These are phyloP conservation scores for Termitomyces sp. DNA, from an alignment of 768 basidiomycete species.

Conservation along the genomic window DNA sequence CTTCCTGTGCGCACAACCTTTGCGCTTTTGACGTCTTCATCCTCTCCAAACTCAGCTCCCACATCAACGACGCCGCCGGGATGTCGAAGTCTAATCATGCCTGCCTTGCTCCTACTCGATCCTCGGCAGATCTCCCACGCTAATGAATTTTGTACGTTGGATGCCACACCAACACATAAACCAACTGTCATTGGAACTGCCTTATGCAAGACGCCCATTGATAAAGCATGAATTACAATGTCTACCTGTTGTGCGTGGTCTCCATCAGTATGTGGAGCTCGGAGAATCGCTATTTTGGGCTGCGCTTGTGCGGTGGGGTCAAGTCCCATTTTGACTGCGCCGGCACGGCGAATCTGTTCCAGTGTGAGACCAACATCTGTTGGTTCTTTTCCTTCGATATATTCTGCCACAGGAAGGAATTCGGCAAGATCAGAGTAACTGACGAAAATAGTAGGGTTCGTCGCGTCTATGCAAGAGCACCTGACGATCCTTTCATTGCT, in stretches of 20 bases:
- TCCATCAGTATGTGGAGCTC: conserved; percentile 21
- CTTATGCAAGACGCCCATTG: conserved; percentile 68
- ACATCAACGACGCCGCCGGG: conserved; percentile 66
- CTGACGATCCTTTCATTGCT: conserved; percentile 19
- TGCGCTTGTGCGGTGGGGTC: conserved; percentile 60
- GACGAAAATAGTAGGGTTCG: conserved; percentile 71
- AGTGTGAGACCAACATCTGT: conserved; percentile 25
- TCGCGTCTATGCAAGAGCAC: conserved; percentile 63
- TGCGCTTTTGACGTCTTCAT: conserved; percentile 48
- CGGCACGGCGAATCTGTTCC: conserved; percentile 49
- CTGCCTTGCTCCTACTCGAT: conserved; percentile 11
- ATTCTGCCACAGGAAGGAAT: conserved; percentile 33
- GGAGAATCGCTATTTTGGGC: conserved; percentile 63
- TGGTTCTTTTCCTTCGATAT: conserved; percentile 22
- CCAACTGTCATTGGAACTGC: conserved; percentile 73
- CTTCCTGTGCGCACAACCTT: conserved; percentile 66
- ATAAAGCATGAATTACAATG: conserved; percentile 52
- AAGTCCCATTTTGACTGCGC: conserved; percentile 56
- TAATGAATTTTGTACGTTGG: conserved; percentile 46
- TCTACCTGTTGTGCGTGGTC: conserved; percentile 31
- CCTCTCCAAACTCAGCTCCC: conserved; percentile 42
- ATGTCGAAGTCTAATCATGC: conserved; percentile 49
- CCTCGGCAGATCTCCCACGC: conserved; percentile 43
- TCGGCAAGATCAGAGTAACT: conserved; percentile 32
- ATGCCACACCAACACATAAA: conserved; percentile 61